Evolutionary conservation across 1,284 basidiomycete genomes (phyloP), one percentile per base, ranked within the genome.

Genomic region (Coniferiporia sulphurascens): DNA sequence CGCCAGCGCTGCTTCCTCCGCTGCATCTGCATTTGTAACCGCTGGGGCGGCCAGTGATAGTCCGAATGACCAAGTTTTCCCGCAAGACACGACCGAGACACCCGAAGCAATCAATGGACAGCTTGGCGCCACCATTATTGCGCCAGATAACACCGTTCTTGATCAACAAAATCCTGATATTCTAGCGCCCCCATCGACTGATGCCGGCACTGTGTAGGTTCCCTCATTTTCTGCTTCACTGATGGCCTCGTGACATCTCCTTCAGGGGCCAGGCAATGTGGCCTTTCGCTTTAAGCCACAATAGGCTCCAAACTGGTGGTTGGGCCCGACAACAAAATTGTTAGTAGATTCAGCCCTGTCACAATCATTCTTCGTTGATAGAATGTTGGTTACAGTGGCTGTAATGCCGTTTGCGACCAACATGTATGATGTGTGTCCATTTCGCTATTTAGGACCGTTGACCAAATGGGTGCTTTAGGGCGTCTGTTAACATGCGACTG

Each of bases 271-370:
- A 86, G 64, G 81, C 84, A 10, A 89, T 88, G 69, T 89, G 87
- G 87, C 81, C 87, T 0, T 87, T 89, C 70, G 74, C 75, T 60
- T 69, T 89, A 59, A 87, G 85, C 59, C 83, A 85, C 69, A 89
- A 86, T 65, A 81, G 86, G 27, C 69, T 91, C 19, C 82, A 84
- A 61, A 81, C 81, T 0, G 87, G 87, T 21, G 88, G 88, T 0
- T 91, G 87, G 87, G 84, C 86, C 41, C 78, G 86, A 56, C 80
- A 87, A 65, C 78, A 89, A 71, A 88, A 87, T 62, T 67, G 85
- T 83, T 62, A 48, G 75, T 63, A 27, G 8, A 17, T 34, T 17
- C 49, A 55, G 49, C 48, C 15, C 19, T 22, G n/a, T 48, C 46
- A 27, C 7, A 41, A 13, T 48, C 12, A 3, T 41, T 32, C 45